A percentile compares a stretch with the other conserved stretches of the same genome.
These are phyloP conservation scores for Cucurbita argyrosperma DNA, from an alignment of 306 rosid species.

Conservation along the genomic window DNA sequence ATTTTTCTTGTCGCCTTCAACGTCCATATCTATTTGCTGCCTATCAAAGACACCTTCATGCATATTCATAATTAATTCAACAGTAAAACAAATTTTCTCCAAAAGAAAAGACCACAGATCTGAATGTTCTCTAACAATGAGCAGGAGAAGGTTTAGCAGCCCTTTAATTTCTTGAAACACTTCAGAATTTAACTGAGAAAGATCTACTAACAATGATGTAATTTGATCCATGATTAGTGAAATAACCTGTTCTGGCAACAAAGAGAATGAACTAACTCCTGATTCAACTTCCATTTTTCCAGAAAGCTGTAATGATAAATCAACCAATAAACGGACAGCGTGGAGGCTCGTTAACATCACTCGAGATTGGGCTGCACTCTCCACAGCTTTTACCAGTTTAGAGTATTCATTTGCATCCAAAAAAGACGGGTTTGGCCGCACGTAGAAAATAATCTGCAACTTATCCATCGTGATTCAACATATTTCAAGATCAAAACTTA, in stretches of 20 bases:
- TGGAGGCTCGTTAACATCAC: slow-evolving; percentile 12
- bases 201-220: slow-evolving; percentile 16
- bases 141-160: slow-evolving; percentile 28
- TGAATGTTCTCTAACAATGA: slow-evolving; percentile 18
- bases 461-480: slow-evolving; percentile 7
- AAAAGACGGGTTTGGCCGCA: slow-evolving; percentile 7
- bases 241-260: slow-evolving; percentile 22
- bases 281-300: slow-evolving; percentile 9
- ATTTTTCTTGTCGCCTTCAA: slow-evolving; percentile 9
- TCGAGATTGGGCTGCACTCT: slow-evolving; percentile 18
- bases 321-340: slow-evolving; percentile 23
- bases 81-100: slow-evolving; percentile 22
- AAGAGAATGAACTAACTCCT: slow-evolving; percentile 10
- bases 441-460: slow-evolving; percentile 28
- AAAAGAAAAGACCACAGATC: slow-evolving; percentile 19
- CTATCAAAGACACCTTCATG: background rate
- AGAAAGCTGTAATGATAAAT: slow-evolving; percentile 18
- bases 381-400: slow-evolving; percentile 23
- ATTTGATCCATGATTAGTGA: slow-evolving; percentile 33
- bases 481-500: slow-evolving; percentile 3
- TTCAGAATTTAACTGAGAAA: slow-evolving; percentile 12
- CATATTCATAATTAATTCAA: slow-evolving; percentile 16
- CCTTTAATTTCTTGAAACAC: slow-evolving; percentile 16
- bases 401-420: slow-evolving; percentile 13
- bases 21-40: background rate